Base-by-base conservation (phyloP, 202 grass and related monocot genomes). In the Alloteropsis angusta region DNA sequence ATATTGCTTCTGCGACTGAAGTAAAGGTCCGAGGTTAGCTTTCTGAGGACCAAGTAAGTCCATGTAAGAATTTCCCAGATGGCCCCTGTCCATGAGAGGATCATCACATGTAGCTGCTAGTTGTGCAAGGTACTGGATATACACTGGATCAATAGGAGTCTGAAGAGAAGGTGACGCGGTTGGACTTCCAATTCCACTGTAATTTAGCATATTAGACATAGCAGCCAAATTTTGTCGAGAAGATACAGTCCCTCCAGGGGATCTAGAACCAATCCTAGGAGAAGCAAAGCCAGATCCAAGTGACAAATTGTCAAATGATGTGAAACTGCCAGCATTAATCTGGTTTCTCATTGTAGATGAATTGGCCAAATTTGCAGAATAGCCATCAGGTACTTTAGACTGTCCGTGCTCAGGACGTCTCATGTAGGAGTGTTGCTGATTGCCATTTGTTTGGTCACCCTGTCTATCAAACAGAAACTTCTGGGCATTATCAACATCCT, bases 61-160 rank as follows among this genome's bases (percentile, higher is more conserved):
- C 70, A 86, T 78, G 68, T 93, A 93, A 71, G 84, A 82, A 80
- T 41, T 84, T 23, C 75, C 85, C 17, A 87, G 23, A 59, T 75
- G 81, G 59, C 54, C 68, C 28, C 77, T 70, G 14, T 90, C 79
- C 82, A 87, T 75, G 55, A 82, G 79, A 66, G 84, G 82, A 69
- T 90, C 93, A 64, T 86, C 86, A 63, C 78, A 85, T 22, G 60
- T 87, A 55, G 87, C 79, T 65, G 81, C 84, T 63, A 87, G 37
- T 86, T 94, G 88, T 41, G 92, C 80, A 42, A 94, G 60, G 74
- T 94, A 90, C 37, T 94, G 89, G 61, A 87, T 44, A 88, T 88
- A 90, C 2, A 61, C 74, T 17, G 87, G 86, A 79, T 93, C 90
- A 26, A 89, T 74, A 42, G 86, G 50, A 49, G 56, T 83, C 54